phyloP scores from a whole-genome alignment of 2,329 filamentous ascomycete genomes.

The Hypoxylon sp. region DNA sequence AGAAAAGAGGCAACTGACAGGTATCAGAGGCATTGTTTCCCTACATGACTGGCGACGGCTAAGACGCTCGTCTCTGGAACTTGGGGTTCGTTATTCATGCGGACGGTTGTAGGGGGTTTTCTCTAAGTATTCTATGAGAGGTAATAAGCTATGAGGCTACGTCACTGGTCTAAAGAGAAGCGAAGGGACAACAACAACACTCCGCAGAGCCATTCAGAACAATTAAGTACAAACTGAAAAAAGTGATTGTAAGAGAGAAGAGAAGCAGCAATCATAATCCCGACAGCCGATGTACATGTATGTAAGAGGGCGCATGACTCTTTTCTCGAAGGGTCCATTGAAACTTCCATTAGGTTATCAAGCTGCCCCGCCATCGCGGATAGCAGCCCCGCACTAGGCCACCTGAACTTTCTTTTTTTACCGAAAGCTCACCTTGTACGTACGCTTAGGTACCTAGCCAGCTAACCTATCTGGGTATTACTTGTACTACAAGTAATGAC shows the following conservation, averaged over 20 bases:
- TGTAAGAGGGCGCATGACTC: constrained; percentile 36
- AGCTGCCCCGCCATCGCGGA: constrained; percentile 38
- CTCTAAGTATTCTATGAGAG: not conserved
- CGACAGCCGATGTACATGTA: constrained; percentile 33
- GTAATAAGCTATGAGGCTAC: constrained; percentile 1
- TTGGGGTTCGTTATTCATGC: constrained; percentile 60
- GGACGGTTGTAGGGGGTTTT: constrained; percentile 4
- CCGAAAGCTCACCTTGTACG: not conserved
- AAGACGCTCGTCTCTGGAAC: constrained; percentile 78
- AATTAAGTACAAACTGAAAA: not conserved
- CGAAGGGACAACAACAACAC: constrained; percentile 4
- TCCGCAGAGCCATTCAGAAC: constrained; percentile 24
- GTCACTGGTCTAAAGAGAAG: constrained; percentile 19
- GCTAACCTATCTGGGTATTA: not conserved
- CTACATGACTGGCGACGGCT: constrained; percentile 93
- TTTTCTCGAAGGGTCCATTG: constrained; percentile 30
- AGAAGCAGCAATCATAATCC: constrained; percentile 22
- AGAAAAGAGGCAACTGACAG: constrained; percentile 41
- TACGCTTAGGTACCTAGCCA: not conserved
- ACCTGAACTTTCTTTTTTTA: constrained; percentile 4
- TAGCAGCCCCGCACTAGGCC: constrained; percentile 43
- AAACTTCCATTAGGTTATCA: constrained; percentile 25
- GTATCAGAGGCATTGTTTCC: constrained; percentile 43
- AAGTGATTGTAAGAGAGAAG: constrained; percentile 5
- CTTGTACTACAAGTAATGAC: not conserved